Percentiles rank a stretch among this genome's conserved stretches.
Evolutionary conservation across 371 early-diverging fungal genomes (phyloP).

Genomic region (Massospora cicadina): DNA sequence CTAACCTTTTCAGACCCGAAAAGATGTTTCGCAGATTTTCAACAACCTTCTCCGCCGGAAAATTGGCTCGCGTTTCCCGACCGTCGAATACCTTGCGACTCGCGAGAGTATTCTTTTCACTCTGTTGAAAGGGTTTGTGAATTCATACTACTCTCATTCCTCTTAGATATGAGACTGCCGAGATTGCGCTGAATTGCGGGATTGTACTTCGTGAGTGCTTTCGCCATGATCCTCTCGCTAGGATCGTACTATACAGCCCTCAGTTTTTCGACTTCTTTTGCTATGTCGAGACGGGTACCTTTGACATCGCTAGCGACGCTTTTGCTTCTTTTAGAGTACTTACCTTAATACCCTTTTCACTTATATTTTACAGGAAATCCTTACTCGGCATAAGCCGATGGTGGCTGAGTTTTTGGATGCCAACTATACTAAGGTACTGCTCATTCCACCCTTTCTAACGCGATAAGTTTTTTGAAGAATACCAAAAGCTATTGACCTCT

Average conservation of each 20-base stretch:
- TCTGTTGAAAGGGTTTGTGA: constrained; percentile 66
- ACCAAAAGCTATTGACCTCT: constrained; percentile 66
- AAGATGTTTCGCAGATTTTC: constrained; percentile 93
- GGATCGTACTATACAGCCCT: constrained; percentile 58
- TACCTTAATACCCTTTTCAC: neutral
- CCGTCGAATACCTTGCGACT: constrained; percentile 80
- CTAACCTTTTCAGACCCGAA: constrained; percentile 50
- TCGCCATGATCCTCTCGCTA: constrained; percentile 80
- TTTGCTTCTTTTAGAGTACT: constrained; percentile 85
- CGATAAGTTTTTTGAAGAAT: constrained; percentile 70
- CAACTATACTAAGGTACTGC: constrained; percentile 66
- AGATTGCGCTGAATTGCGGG: constrained; percentile 91
- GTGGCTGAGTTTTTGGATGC: constrained; percentile 74
- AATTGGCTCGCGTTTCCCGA: constrained; percentile 86
- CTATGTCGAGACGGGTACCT: constrained; percentile 89
- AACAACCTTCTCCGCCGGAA: constrained; percentile 87
- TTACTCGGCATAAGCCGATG: constrained; percentile 81
- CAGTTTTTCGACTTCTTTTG: constrained; percentile 82
- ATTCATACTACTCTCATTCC: constrained; percentile 3
- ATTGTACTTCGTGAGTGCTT: constrained; percentile 91
- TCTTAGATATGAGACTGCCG: constrained; percentile 73
- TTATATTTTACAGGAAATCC: constrained; percentile 41
- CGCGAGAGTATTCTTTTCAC: constrained; percentile 62
- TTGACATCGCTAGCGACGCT: constrained; percentile 95
- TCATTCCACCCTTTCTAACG: neutral